Percentiles rank a stretch among this genome's conserved stretches.
These are phyloP conservation scores for Backusella sp. DNA, from an alignment of 192 early-diverging fungal genomes.

Conservation along the genomic window DNA sequence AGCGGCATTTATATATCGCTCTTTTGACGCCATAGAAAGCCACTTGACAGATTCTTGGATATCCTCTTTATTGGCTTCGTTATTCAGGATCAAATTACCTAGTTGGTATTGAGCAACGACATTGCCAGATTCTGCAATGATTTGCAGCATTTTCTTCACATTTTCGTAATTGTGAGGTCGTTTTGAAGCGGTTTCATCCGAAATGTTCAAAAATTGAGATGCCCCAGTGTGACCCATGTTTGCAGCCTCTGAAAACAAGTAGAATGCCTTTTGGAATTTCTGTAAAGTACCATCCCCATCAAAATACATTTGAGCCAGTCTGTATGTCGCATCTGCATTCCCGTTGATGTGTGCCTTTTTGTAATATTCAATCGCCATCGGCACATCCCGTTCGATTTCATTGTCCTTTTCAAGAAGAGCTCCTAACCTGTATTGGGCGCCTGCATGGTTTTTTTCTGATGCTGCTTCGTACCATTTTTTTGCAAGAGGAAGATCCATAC, in stretches of 20 bases:
- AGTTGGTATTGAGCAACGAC: neutral
- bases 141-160: neutral
- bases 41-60: neutral
- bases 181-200: neutral
- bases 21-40: neutral
- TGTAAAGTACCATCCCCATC: neutral
- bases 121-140: neutral
- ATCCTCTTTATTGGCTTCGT: neutral
- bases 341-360: conserved; percentile 16
- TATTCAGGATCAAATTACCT: neutral
- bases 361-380: conserved; percentile 27
- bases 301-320: neutral
- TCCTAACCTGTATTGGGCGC: conserved; percentile 34
- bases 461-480: conserved; percentile 36
- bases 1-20: neutral
- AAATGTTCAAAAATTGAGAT: neutral
- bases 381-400: conserved; percentile 25
- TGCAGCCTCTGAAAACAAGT: neutral
- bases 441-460: conserved; percentile 12
- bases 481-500: neutral
- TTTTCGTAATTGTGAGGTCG: neutral
- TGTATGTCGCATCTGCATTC: conserved; percentile 17
- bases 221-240: neutral
- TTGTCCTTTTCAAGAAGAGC: conserved; percentile 18
- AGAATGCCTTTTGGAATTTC: neutral